Percentiles rank a stretch among this genome's conserved stretches.
Evolutionary conservation across 1,284 basidiomycete genomes (phyloP).

Genomic region (Takashimella koratensis): DNA sequence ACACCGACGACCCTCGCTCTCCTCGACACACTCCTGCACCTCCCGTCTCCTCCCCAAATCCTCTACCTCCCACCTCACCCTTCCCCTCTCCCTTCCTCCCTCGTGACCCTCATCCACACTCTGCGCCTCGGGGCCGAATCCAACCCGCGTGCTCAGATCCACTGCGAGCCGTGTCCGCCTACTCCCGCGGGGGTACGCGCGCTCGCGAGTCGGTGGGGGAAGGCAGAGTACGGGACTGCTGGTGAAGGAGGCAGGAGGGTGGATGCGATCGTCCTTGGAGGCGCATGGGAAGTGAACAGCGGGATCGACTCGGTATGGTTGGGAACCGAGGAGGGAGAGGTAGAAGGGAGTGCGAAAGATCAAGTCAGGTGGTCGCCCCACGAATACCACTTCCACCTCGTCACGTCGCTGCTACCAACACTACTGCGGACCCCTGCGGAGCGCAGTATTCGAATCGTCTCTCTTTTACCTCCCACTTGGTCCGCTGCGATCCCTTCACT

Average conservation of each 20-base stretch:
- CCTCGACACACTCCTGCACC: constrained; percentile 40
- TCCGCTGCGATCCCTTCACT: constrained; percentile 63
- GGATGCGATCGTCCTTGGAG: constrained; percentile 45
- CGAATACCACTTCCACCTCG: constrained; percentile 60
- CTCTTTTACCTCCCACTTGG: constrained; percentile 77
- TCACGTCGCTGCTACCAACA: constrained; percentile 69
- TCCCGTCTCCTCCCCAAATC: constrained; percentile 48
- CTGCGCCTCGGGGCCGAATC: constrained; percentile 31
- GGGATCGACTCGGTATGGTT: too few species aligned
- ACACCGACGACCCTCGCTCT: constrained; percentile 40
- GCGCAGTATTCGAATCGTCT: constrained; percentile 75
- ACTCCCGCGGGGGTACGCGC: constrained; percentile 35
- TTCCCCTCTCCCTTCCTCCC: constrained; percentile 38
- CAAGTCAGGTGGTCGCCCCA: constrained; percentile 34
- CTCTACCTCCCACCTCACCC: constrained; percentile 43
- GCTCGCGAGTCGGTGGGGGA: constrained; percentile 43
- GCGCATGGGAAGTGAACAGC: constrained; percentile 40
- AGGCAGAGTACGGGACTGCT: constrained; percentile 30
- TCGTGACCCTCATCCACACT: constrained; percentile 45
- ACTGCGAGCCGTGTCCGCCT: constrained; percentile 44
- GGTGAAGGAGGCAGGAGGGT: constrained; percentile 44
- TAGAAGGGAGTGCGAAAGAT: not conserved
- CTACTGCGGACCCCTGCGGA: constrained; percentile 73
- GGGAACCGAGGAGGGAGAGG: not conserved
- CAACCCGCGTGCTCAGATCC: constrained; percentile 39